Evolutionary conservation across 306 rosid genomes (phyloP).

Genomic region (Astragalus membranaceus): DNA sequence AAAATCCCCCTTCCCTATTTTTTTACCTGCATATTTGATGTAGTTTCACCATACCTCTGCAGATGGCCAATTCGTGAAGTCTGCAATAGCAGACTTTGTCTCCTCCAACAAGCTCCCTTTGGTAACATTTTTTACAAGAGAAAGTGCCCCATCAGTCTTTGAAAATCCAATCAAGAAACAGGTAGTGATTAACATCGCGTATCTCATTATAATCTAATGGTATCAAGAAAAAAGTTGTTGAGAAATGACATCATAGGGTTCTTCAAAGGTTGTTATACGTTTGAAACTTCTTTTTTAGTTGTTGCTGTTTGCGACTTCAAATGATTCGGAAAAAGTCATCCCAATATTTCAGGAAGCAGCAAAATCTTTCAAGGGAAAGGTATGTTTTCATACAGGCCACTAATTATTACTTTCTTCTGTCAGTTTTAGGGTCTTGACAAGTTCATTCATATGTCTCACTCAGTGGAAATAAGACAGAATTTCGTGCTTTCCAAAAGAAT

Average conservation of each 20-base stretch:
- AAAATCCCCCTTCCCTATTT: neutral
- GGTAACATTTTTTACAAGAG: conserved; percentile 77
- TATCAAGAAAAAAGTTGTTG: neutral
- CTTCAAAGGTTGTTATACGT: conserved; percentile 9
- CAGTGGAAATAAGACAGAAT: neutral
- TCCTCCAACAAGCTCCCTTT: conserved; percentile 81
- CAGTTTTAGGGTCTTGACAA: conserved; percentile 6
- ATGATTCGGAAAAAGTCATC: conserved; percentile 60
- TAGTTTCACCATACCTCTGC: conserved; percentile 24
- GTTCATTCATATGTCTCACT: neutral
- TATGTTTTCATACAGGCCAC: conserved; percentile 24
- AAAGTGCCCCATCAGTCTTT: conserved; percentile 73
- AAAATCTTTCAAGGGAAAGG: conserved; percentile 89
- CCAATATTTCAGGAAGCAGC: conserved; percentile 73
- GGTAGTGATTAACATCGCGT: conserved; percentile 40
- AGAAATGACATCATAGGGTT: neutral
- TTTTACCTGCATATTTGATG: neutral
- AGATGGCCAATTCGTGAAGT: conserved; percentile 72
- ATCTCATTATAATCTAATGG: neutral
- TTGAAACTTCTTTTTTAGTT: conserved; percentile 41
- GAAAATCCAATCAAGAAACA: conserved; percentile 93
- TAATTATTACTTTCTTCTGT: neutral
- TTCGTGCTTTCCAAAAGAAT: neutral
- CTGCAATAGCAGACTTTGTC: conserved; percentile 68
- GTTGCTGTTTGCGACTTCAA: conserved; percentile 63